phyloP scores from a whole-genome alignment of 1,139 yeast species.

The Yamadazyma sp. region DNA sequence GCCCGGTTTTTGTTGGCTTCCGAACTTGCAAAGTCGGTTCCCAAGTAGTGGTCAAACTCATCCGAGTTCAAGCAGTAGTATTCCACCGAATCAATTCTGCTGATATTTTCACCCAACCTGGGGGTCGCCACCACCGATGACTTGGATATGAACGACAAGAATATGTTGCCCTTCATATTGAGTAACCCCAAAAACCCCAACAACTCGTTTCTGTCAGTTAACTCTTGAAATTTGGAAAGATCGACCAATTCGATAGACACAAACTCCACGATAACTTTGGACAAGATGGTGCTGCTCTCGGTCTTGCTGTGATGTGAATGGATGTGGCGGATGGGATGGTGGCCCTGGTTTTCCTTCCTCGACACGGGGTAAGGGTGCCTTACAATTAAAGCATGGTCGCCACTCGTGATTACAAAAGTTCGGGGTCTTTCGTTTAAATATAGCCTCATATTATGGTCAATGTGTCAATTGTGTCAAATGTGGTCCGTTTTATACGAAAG shows the following conservation, averaged over 20 bases:
- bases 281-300: conserved; percentile 10
- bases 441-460: conserved; percentile 39
- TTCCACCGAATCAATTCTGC: conserved; percentile 55
- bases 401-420: conserved; percentile 52
- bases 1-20: conserved; percentile 12
- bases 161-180: conserved; percentile 52
- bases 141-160: conserved; percentile 57
- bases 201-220: conserved; percentile 39
- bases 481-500: background rate
- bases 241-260: conserved; percentile 36
- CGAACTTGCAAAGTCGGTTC: background rate
- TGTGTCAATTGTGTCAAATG: too few relatives aligned
- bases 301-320: conserved; percentile 5
- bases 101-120: conserved; percentile 51
- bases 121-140: conserved; percentile 62
- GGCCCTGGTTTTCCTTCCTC: conserved; percentile 21
- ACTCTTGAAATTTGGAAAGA: conserved; percentile 39
- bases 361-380: conserved; percentile 44
- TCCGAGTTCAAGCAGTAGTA: conserved; percentile 63
- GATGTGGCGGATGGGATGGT: conserved; percentile 3
- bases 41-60: conserved; percentile 43
- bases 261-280: conserved; percentile 54
- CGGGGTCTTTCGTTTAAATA: conserved; percentile 54
- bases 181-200: conserved; percentile 64
- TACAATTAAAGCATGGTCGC: conserved; percentile 49